Percentiles rank a stretch among this genome's conserved stretches.
These are phyloP conservation scores for Alternaria postmessia DNA, from an alignment of 2,329 filamentous ascomycete genomes.

Conservation along the genomic window DNA sequence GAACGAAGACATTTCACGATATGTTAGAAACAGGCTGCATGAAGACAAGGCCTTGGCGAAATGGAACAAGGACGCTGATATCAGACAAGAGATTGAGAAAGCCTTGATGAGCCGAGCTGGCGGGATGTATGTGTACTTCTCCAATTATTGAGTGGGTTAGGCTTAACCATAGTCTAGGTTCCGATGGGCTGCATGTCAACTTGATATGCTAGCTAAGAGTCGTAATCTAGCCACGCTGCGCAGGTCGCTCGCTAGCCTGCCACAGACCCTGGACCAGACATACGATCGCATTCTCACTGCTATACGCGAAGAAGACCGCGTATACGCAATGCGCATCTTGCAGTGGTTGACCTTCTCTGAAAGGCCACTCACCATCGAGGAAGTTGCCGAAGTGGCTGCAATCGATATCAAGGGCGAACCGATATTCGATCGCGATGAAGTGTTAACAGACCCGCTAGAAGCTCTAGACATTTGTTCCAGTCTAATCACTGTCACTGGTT, in stretches of 20 bases:
- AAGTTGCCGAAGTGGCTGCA: conserved; percentile 37
- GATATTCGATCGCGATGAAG: conserved; percentile 45
- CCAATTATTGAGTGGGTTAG: too few relatives aligned
- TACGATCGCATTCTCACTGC: conserved; percentile 38
- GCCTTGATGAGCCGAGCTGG: too few relatives aligned
- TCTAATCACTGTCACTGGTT: conserved; percentile 36
- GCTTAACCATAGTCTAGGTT: too few relatives aligned
- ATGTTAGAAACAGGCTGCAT: too few relatives aligned
- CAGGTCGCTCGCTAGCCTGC: conserved; percentile 29
- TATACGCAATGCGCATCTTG: conserved; percentile 33
- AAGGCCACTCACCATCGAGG: conserved; percentile 28
- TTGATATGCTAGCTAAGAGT: too few relatives aligned
- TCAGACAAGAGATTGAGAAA: too few relatives aligned
- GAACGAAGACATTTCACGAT: too few relatives aligned
- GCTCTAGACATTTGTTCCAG: conserved; percentile 43
- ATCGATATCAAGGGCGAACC: conserved; percentile 34
- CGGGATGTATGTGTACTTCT: too few relatives aligned
- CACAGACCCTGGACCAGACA: conserved; percentile 36
- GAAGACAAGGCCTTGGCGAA: too few relatives aligned
- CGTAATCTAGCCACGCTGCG: too few relatives aligned
- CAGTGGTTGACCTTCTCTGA: conserved; percentile 37
- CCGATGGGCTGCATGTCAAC: conserved; percentile 37
- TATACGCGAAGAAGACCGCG: conserved; percentile 24
- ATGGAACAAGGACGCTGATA: too few relatives aligned
- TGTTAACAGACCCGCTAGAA: conserved; percentile 46